phyloP scores from a whole-genome alignment of 257 asterid species.

The Parsonsia alboflavescens region DNA sequence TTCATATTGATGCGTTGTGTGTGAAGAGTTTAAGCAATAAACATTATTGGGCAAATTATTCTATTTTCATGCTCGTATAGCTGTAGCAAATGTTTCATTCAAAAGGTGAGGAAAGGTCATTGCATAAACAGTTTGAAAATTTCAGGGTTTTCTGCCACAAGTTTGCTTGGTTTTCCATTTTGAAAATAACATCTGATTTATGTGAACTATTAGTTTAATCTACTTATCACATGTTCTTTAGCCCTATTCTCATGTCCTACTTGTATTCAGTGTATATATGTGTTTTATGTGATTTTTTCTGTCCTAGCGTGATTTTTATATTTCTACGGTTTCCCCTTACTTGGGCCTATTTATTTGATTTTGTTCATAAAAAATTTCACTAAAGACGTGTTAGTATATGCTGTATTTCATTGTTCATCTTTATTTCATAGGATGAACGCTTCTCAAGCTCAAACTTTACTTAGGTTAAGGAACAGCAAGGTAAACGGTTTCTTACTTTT shows the following conservation, averaged over 20 bases:
- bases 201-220: background rate
- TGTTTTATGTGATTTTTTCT: background rate
- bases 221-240: background rate
- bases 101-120: background rate
- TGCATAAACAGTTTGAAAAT: background rate
- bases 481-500: constrained; percentile 11
- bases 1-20: no score
- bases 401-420: background rate
- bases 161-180: background rate
- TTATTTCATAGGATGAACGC: constrained; percentile 10
- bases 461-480: constrained; percentile 9
- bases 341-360: background rate
- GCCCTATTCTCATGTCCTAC: background rate
- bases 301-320: background rate
- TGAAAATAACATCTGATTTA: background rate
- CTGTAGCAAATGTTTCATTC: background rate
- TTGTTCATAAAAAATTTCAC: background rate
- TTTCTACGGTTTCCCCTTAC: background rate
- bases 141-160: background rate
- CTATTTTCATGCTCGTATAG: background rate
- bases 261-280: background rate
- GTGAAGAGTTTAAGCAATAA: background rate
- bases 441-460: constrained; percentile 19
- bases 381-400: background rate
- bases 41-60: background rate